Evolutionary conservation across 495 filamentous ascomycete genomes (phyloP), one percentile per base, ranked within the genome.

Genomic region (Lepraria neglecta): DNA sequence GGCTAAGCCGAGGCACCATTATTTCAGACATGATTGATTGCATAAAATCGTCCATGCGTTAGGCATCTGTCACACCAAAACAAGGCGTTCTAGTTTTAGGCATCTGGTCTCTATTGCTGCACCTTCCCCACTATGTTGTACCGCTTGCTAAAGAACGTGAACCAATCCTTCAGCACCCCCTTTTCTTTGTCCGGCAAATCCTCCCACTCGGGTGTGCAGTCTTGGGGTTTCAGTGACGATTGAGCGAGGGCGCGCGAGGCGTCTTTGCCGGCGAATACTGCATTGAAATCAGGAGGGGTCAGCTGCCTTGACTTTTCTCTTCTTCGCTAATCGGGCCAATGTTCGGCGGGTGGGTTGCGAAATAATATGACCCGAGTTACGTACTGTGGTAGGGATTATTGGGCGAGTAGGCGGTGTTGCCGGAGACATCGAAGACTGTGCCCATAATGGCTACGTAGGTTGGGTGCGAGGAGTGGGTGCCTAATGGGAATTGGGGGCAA

Each of bases 371-470:
- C 19, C 42, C 47, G 19, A 7, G 6, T 38, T n/a, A 30, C 81
- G 59, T 77, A 97, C 94, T 88, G 64, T 88, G 81, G 72, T 98
- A 98, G 60, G 85, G 78, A 24, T 90, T 91, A 7, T 82, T 82
- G n/a, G 86, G 81, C n/a, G 82, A 81, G 69, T 99, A 99, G 35
- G 88, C 84, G 40, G 83, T 79, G 70, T 97, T 97, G 24, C 83
- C 87, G 54, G 80, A 88, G 55, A 99, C 94, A 70, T 99, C 92
- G 69, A 96, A 99, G 47, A 99, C 87, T 62, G 83, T 87, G 61
- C 92, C 91, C 77, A 96, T 97, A 75, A 99, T 97, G 33, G 95
- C 94, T 30, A 99, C 91, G 65, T 92, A 89, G 28, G 86, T 91
- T 35, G 90, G 90, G 60, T 77, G 82, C 55, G 80, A 84, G 3